Evolutionary conservation across 768 basidiomycete species (phyloP).

Genomic region (Suillus clintonianus): DNA sequence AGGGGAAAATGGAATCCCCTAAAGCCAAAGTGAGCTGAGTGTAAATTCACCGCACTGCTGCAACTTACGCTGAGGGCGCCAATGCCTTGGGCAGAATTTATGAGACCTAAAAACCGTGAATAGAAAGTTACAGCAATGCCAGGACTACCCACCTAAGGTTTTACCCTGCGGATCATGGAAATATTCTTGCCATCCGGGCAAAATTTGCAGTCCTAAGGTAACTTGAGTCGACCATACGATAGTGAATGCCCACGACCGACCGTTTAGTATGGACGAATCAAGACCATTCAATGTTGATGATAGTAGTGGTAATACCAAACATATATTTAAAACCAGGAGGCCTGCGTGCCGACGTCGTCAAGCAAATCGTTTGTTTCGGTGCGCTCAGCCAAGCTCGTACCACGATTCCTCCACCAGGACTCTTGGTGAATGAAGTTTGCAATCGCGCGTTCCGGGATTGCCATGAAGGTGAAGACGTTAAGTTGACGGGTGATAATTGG

Average conservation of each 20-base stretch:
- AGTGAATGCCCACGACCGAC: constrained; percentile 18
- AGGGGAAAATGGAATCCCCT: constrained; percentile 66
- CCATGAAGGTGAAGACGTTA: constrained; percentile 19
- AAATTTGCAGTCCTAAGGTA: constrained; percentile 60
- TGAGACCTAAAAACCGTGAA: constrained; percentile 45
- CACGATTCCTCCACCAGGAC: constrained; percentile 62
- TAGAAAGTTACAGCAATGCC: background rate
- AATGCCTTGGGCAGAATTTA: constrained; percentile 66
- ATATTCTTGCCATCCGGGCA: constrained; percentile 62
- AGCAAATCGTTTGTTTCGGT: background rate
- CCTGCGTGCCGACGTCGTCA: constrained; percentile 35
- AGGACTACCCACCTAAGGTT: constrained; percentile 42
- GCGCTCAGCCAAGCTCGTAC: constrained; percentile 32
- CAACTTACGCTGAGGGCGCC: constrained; percentile 50
- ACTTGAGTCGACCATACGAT: constrained; percentile 29
- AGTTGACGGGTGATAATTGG: background rate
- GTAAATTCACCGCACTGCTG: background rate
- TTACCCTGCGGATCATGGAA: constrained; percentile 55
- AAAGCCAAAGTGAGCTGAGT: background rate
- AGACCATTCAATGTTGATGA: constrained; percentile 68
- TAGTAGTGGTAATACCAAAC: constrained; percentile 61
- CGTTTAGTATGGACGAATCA: constrained; percentile 68
- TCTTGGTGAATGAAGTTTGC: constrained; percentile 61
- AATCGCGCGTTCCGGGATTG: constrained; percentile 52
- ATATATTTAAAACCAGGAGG: constrained; percentile 58